Percentiles rank a stretch among this genome's conserved stretches.
These are phyloP conservation scores for Cornus florida DNA, from an alignment of 148 eudicot genomes.

Conservation along the genomic window DNA sequence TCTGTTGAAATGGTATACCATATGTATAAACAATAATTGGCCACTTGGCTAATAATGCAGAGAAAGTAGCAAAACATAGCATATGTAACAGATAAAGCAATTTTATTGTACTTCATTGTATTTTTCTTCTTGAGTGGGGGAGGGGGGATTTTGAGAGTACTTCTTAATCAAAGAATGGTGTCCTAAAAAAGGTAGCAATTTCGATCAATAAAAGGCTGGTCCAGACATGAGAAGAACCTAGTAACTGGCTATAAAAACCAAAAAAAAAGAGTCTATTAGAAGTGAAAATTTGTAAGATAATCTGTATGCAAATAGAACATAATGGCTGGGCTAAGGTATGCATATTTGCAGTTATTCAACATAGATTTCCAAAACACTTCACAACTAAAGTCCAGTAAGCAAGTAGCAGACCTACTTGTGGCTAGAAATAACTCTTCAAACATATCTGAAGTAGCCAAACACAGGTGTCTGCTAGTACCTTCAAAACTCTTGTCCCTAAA, in stretches of 20 bases:
- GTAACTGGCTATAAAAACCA: neutral
- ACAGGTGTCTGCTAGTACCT: no score
- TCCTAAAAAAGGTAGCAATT: neutral
- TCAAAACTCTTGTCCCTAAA: no score
- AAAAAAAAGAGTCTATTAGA: neutral
- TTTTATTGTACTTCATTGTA: neutral
- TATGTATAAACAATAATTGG: neutral
- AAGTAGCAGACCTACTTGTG: no score
- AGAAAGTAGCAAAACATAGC: constrained; percentile 3
- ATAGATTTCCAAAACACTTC: no score
- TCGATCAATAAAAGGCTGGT: neutral
- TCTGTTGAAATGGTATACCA: neutral
- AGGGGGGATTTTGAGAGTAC: neutral
- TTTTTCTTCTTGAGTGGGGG: neutral
- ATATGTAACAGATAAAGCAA: neutral
- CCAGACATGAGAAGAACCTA: neutral
- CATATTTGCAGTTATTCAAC: neutral
- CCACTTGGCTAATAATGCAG: neutral
- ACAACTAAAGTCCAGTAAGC: no score
- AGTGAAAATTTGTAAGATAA: neutral
- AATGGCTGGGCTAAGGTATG: neutral
- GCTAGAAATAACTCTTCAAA: no score
- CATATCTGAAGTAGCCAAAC: no score
- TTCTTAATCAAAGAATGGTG: neutral
- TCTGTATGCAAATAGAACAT: neutral